Evolutionary conservation across 2,329 filamentous ascomycete genomes (phyloP).

Genomic region (Thelonectria rubi): DNA sequence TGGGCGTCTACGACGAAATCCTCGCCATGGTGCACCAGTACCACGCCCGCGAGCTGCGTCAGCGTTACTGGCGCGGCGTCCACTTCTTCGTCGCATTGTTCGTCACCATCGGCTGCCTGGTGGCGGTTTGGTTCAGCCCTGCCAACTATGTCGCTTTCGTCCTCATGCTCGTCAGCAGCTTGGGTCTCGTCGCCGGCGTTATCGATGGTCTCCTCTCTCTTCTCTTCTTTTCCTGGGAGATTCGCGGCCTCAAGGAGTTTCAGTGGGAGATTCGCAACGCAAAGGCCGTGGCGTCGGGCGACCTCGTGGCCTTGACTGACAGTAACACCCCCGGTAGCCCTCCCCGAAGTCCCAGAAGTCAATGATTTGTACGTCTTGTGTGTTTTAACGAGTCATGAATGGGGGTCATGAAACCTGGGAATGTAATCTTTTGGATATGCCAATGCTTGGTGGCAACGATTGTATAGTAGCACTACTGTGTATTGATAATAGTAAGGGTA

Average conservation of each 20-base stretch:
- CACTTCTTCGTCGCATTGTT: constrained; percentile 78
- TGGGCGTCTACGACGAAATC: constrained; percentile 59
- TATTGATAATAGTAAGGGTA: constrained; percentile 38
- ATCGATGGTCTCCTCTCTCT: constrained; percentile 87
- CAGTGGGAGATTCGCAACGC: constrained; percentile 89
- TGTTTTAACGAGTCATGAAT: constrained; percentile 28
- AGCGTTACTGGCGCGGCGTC: constrained; percentile 74
- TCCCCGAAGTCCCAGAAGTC: constrained; percentile 27
- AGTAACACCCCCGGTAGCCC: constrained; percentile 24
- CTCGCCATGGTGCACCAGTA: constrained; percentile 76
- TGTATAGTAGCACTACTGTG: constrained; percentile 36
- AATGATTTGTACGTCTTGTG: constrained; percentile 27
- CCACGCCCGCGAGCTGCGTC: constrained; percentile 72
- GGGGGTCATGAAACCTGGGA: constrained; percentile 33
- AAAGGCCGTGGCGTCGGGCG: constrained; percentile 53
- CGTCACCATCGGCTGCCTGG: constrained; percentile 76
- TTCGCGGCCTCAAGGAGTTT: constrained; percentile 87
- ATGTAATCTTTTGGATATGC: constrained; percentile 9
- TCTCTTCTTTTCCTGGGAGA: constrained; percentile 85
- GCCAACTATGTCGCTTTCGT: constrained; percentile 81
- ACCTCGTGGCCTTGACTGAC: constrained; percentile 35
- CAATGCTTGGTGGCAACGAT: constrained; percentile 27
- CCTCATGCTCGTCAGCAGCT: constrained; percentile 79
- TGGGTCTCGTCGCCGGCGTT: constrained; percentile 78
- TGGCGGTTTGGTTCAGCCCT: constrained; percentile 88